Evolutionary conservation across 108 stramenopile species (phyloP).

Genomic region (Cyclotella baltica): DNA sequence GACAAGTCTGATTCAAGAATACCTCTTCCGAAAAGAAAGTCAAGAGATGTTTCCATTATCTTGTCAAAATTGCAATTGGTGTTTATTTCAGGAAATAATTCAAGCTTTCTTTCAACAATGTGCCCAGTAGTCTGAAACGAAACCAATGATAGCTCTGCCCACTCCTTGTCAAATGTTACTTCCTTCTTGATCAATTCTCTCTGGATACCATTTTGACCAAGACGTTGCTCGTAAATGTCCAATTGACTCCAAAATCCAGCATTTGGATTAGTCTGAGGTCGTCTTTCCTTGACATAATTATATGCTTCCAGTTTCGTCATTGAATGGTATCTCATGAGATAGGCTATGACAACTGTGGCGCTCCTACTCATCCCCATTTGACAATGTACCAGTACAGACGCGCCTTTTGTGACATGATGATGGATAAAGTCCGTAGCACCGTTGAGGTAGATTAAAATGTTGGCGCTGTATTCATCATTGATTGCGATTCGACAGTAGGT

Average conservation of each 20-base stretch:
- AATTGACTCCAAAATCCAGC: constrained; percentile 51
- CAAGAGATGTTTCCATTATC: constrained; percentile 17
- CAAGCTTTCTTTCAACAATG: not conserved
- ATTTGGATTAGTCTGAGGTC: constrained; percentile 43
- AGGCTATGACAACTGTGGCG: constrained; percentile 50
- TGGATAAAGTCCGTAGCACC: constrained; percentile 41
- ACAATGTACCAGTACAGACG: constrained; percentile 55
- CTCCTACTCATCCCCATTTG: constrained; percentile 43
- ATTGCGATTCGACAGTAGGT: constrained; percentile 38
- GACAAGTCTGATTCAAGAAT: constrained; percentile 23
- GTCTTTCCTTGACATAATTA: constrained; percentile 18
- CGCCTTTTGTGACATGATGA: constrained; percentile 5
- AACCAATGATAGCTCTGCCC: not conserved
- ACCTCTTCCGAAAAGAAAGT: constrained; percentile 48
- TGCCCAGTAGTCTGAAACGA: not conserved
- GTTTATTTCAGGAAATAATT: not conserved
- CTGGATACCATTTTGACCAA: not conserved
- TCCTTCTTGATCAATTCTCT: not conserved
- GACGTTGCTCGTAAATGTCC: constrained; percentile 21
- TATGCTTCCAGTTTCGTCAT: constrained; percentile 43
- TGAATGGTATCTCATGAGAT: constrained; percentile 36
- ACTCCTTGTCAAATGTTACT: not conserved
- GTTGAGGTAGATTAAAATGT: constrained; percentile 43
- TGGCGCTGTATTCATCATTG: constrained; percentile 31
- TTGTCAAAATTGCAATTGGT: not conserved